Conservation (phyloP, 2,329 filamentous ascomycete species). For the Whalleya microplaca region DNA sequence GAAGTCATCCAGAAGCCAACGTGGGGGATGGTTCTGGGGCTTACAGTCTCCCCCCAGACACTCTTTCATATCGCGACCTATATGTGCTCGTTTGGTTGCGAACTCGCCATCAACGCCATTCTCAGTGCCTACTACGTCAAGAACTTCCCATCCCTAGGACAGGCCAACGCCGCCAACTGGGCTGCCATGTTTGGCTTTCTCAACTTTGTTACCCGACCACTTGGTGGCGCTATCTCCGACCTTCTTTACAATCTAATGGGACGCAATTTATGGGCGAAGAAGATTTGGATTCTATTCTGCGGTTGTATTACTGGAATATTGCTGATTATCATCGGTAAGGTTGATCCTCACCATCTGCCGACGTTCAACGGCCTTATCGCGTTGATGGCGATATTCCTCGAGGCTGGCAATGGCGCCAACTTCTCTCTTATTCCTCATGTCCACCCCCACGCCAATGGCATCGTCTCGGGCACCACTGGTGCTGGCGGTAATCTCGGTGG, state of each 20-base stretch:
- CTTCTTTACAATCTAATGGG: slow-evolving; percentile 47
- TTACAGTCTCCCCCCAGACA: slow-evolving; percentile 58
- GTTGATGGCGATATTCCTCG: slow-evolving; percentile 79
- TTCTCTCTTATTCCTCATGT: slow-evolving; percentile 88
- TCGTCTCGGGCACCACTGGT: slow-evolving; percentile 77
- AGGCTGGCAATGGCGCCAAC: slow-evolving; percentile 84
- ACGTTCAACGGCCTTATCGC: slow-evolving; percentile 79
- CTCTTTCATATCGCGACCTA: slow-evolving; percentile 60
- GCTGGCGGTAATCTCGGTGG: slow-evolving; percentile 84
- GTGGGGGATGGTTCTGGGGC: slow-evolving; percentile 47
- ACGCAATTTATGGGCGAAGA: slow-evolving; percentile 48
- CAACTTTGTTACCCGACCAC: slow-evolving; percentile 68
- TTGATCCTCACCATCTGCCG: slow-evolving; percentile 63
- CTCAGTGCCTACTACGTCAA: slow-evolving; percentile 62
- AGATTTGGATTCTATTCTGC: slow-evolving; percentile 64
- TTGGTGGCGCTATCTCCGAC: slow-evolving; percentile 64
- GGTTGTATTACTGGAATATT: slow-evolving; percentile 65
- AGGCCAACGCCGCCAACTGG: slow-evolving; percentile 62
- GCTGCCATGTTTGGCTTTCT: slow-evolving; percentile 78
- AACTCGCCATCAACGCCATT: slow-evolving; percentile 65
- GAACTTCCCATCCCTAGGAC: slow-evolving; percentile 61
- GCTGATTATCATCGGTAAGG: slow-evolving; percentile 63
- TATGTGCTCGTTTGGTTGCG: slow-evolving; percentile 65
- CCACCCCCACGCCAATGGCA: slow-evolving; percentile 79
- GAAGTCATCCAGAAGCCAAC: slow-evolving; percentile 62